Percentiles rank a stretch among this genome's conserved stretches.
Evolutionary conservation across 306 rosid species (phyloP).

Genomic region (Morella rubra): DNA sequence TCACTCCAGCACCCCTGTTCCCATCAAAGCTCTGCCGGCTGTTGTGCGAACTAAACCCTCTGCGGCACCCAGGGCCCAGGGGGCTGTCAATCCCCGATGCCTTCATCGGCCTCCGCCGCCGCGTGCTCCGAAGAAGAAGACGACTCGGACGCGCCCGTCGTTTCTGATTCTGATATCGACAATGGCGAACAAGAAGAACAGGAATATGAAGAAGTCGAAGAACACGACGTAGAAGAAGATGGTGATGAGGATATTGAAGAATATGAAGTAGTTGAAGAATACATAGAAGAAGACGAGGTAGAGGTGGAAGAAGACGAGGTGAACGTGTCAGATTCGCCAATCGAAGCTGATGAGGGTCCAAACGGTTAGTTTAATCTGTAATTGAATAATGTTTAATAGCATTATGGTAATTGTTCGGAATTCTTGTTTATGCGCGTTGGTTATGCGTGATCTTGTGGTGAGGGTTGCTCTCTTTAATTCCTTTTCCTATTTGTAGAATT

Average conservation of each 20-base stretch:
- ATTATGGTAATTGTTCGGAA: background rate
- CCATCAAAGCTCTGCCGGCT: background rate
- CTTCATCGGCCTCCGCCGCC: conserved; percentile 20
- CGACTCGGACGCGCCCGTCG: conserved; percentile 28
- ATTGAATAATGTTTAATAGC: background rate
- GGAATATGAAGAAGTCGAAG: conserved; percentile 16
- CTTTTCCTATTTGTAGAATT: background rate
- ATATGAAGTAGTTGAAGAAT: background rate
- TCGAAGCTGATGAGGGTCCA: conserved; percentile 7
- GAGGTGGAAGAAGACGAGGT: conserved; percentile 26
- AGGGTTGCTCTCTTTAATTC: background rate
- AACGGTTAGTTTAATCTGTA: conserved; percentile 35
- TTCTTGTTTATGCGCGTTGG: conserved; percentile 4
- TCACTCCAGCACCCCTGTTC: background rate
- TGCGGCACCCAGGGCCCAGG: background rate
- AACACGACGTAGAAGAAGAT: conserved; percentile 23
- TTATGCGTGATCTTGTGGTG: background rate
- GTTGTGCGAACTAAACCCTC: background rate
- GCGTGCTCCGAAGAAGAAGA: conserved; percentile 6
- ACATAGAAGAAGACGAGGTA: background rate
- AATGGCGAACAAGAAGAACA: conserved; percentile 22
- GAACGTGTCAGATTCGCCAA: conserved; percentile 31
- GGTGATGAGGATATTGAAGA: background rate
- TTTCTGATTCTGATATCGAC: conserved; percentile 12
- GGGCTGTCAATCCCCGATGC: conserved; percentile 23